Evolutionary conservation across 2,329 filamentous ascomycete genomes (phyloP).

Genomic region (Cryphonectria naterciae): DNA sequence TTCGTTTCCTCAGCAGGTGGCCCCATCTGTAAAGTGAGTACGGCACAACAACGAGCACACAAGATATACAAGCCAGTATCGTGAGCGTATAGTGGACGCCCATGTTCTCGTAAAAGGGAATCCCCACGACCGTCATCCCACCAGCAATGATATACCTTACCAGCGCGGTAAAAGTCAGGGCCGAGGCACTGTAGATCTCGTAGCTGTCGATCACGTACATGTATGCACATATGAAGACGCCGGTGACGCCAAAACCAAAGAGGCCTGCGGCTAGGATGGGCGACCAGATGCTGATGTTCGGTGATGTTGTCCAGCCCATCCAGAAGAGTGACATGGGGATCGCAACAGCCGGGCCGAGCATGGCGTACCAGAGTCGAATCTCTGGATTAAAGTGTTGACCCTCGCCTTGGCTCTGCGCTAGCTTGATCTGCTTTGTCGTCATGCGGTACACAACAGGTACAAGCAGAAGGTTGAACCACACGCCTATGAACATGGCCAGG

Average conservation of each 20-base stretch:
- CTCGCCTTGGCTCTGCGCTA: slow-evolving; percentile 30
- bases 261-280: slow-evolving; percentile 46
- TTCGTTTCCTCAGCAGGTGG: slow-evolving; percentile 14
- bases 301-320: slow-evolving; percentile 53
- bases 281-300: slow-evolving; percentile 49
- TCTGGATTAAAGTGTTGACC: slow-evolving; percentile 42
- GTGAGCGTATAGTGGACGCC: slow-evolving; percentile 41
- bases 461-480: slow-evolving; percentile 39
- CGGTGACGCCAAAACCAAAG: slow-evolving; percentile 51
- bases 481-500: slow-evolving; percentile 48
- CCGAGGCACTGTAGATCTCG: slow-evolving; percentile 40
- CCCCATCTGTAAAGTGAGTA: slow-evolving; percentile 37
- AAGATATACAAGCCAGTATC: slow-evolving; percentile 38
- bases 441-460: slow-evolving; percentile 41
- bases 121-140: slow-evolving; percentile 41
- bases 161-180: slow-evolving; percentile 39
- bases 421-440: slow-evolving; percentile 30
- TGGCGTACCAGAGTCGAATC: slow-evolving; percentile 47
- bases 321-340: slow-evolving; percentile 54
- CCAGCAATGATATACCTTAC: slow-evolving; percentile 39
- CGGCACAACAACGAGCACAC: slow-evolving; percentile 37
- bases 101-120: slow-evolving; percentile 41
- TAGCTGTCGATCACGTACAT: slow-evolving; percentile 45
- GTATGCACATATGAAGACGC: slow-evolving; percentile 41
- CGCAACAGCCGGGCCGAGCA: slow-evolving; percentile 45